A percentile compares a stretch with the other conserved stretches of the same genome.
Conservation (phyloP, 257 asterid genomes). For the Salvia hispanica region DNA sequence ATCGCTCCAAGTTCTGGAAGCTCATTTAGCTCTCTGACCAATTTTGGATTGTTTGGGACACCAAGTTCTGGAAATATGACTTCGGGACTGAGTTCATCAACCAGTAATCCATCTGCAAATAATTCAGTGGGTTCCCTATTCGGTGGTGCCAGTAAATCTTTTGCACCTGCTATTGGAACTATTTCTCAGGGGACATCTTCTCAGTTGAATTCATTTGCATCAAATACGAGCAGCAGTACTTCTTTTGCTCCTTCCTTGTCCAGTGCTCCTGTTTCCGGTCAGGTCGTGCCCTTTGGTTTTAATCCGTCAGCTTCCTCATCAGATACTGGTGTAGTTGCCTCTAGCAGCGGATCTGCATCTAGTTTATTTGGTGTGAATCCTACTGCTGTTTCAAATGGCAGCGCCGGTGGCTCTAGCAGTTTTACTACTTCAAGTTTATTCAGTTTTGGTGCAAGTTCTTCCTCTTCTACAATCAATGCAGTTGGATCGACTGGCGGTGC, state of each 20-base stretch:
- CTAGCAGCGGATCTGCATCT: constrained; percentile 38
- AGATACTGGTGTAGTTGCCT: constrained; percentile 32
- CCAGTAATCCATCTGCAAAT: constrained; percentile 26
- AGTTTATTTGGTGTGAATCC: constrained; percentile 41
- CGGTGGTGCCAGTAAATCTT: constrained; percentile 30
- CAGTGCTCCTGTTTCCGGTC: constrained; percentile 29
- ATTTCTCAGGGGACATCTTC: constrained; percentile 36
- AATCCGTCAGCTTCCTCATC: constrained; percentile 49
- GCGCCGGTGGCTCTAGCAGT: constrained; percentile 39
- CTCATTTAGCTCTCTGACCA: constrained; percentile 28
- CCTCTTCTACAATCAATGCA: constrained; percentile 32
- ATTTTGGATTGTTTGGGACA: constrained; percentile 26
- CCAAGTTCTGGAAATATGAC: constrained; percentile 38
- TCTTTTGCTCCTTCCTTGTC: constrained; percentile 34
- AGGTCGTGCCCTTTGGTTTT: constrained; percentile 31
- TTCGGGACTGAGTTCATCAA: constrained; percentile 39
- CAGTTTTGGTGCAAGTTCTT: constrained; percentile 44
- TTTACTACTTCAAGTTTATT: constrained; percentile 40
- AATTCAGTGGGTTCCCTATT: constrained; percentile 40
- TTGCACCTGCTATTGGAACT: constrained; percentile 26
- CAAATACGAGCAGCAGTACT: constrained; percentile 21
- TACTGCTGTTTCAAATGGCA: constrained; percentile 31
- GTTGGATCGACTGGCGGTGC: constrained; percentile 29
- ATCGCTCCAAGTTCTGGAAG: constrained; percentile 27
- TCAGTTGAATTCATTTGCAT: constrained; percentile 32